Conservation (phyloP, 352 stramenopile genomes). For the Phytophthora fragariaefolia region DNA sequence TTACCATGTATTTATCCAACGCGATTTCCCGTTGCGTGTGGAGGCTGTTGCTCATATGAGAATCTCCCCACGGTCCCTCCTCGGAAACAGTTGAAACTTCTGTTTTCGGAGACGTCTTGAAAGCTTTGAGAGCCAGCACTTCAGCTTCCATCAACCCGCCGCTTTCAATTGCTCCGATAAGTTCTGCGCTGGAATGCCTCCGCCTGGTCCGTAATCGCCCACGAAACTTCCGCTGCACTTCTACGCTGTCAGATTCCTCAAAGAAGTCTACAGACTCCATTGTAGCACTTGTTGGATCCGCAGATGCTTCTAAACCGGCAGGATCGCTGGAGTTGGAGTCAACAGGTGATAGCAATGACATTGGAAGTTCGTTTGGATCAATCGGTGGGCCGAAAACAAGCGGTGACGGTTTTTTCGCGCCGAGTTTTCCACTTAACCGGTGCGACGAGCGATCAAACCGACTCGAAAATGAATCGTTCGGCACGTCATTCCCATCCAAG, state of each 20-base stretch:
- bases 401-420: slow-evolving; percentile 37
- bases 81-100: slow-evolving; percentile 27
- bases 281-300: slow-evolving; percentile 11
- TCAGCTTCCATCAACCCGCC: slow-evolving; percentile 53
- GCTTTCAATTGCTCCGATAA: slow-evolving; percentile 70
- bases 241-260: slow-evolving; percentile 33
- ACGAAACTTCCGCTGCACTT: slow-evolving; percentile 25
- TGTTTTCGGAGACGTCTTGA: slow-evolving; percentile 21
- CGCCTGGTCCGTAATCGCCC: slow-evolving; percentile 19
- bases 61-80: slow-evolving; percentile 33
- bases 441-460: slow-evolving; percentile 35
- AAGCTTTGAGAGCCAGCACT: slow-evolving; percentile 32
- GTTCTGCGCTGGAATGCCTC: slow-evolving; percentile 68
- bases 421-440: slow-evolving; percentile 23
- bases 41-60: slow-evolving; percentile 37
- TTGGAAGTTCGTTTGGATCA: slow-evolving; percentile 26
- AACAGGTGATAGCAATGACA: slow-evolving; percentile 37
- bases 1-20: slow-evolving; percentile 82
- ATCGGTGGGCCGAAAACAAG: slow-evolving; percentile 44
- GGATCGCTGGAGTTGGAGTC: slow-evolving; percentile 40
- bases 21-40: slow-evolving; percentile 65
- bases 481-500: slow-evolving; percentile 30
- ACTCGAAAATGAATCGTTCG: slow-evolving; percentile 22
- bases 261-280: slow-evolving; percentile 36
- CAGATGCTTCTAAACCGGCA: slow-evolving; percentile 14